Percentiles rank a stretch among this genome's conserved stretches.
phyloP scores from a whole-genome alignment of 1,139 yeast species.

The Sugiyamaella neomexicana region DNA sequence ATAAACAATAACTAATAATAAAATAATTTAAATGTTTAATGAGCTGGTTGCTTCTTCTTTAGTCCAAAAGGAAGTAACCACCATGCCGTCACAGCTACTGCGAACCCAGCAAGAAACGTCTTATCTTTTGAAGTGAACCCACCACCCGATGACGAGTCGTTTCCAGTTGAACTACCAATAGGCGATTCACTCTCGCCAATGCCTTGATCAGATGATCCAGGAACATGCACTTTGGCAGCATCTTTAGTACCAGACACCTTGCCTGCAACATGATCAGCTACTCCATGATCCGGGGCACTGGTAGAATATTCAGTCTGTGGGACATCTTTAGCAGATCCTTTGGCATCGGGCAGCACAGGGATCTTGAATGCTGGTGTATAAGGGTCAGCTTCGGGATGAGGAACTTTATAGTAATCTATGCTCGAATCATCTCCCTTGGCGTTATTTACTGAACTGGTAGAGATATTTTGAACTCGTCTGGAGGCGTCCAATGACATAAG shows the following conservation, averaged over 20 bases:
- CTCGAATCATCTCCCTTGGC: constrained; percentile 46
- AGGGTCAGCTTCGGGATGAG: constrained; percentile 33
- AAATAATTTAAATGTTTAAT: neutral
- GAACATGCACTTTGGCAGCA: constrained; percentile 22
- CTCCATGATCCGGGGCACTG: constrained; percentile 33
- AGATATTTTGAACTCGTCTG: constrained; percentile 8
- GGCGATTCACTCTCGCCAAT: constrained; percentile 21
- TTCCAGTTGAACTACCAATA: neutral
- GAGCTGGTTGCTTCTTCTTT: constrained; percentile 22
- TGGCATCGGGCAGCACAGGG: constrained; percentile 43
- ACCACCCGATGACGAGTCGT: neutral
- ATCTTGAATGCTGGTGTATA: constrained; percentile 39
- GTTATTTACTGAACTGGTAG: constrained; percentile 3
- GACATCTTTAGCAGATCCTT: constrained; percentile 27
- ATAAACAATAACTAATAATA: neutral
- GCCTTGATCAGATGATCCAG: constrained; percentile 16
- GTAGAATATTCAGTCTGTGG: constrained; percentile 30
- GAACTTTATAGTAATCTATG: constrained; percentile 46
- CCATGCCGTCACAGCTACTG: constrained; percentile 40
- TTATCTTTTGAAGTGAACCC: constrained; percentile 35
- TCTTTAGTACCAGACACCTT: constrained; percentile 24
- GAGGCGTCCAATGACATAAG: constrained; percentile 42
- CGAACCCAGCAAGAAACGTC: constrained; percentile 35
- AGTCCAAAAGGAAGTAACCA: constrained; percentile 35
- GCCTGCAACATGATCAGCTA: constrained; percentile 24